phyloP scores from a whole-genome alignment of 177 flowering plant species.

The Telopea speciosissima region DNA sequence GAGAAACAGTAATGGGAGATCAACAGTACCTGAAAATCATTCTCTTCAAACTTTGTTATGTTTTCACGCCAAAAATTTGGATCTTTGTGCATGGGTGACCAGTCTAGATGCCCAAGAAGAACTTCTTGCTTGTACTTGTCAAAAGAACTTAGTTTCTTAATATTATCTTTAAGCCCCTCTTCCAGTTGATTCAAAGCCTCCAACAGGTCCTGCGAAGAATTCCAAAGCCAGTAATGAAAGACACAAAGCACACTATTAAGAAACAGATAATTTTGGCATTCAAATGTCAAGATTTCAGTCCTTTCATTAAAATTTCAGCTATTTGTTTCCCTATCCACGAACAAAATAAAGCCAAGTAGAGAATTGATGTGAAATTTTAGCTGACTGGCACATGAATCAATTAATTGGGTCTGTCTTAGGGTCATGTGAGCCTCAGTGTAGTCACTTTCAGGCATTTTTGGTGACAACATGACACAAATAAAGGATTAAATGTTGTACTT shows the following conservation, averaged over 20 bases:
- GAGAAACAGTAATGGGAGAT: not conserved
- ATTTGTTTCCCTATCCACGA: too few relatives aligned
- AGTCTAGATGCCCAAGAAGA: constrained; percentile 91
- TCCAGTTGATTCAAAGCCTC: constrained; percentile 87
- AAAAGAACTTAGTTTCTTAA: constrained; percentile 80
- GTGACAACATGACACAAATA: not conserved
- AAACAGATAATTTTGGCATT: not conserved
- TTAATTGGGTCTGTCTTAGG: not conserved
- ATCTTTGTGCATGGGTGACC: constrained; percentile 98
- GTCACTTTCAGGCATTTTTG: not conserved
- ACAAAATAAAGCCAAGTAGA: too few relatives aligned
- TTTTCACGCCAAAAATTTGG: constrained; percentile 89
- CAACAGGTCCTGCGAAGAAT: constrained; percentile 58
- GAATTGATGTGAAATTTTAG: not conserved
- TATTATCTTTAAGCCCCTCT: constrained; percentile 72
- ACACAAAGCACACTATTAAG: not conserved
- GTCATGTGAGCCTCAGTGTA: not conserved
- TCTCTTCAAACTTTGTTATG: constrained; percentile 72
- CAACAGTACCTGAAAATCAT: constrained; percentile 76
- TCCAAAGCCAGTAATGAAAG: constrained; percentile 1
- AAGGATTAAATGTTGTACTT: not conserved
- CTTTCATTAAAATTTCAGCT: too few relatives aligned
- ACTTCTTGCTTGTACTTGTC: constrained; percentile 97
- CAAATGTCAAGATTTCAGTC: too few relatives aligned
- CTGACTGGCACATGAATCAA: not conserved